phyloP scores from a whole-genome alignment of 169 alveolate genomes.

The Plasmodium fragile region DNA sequence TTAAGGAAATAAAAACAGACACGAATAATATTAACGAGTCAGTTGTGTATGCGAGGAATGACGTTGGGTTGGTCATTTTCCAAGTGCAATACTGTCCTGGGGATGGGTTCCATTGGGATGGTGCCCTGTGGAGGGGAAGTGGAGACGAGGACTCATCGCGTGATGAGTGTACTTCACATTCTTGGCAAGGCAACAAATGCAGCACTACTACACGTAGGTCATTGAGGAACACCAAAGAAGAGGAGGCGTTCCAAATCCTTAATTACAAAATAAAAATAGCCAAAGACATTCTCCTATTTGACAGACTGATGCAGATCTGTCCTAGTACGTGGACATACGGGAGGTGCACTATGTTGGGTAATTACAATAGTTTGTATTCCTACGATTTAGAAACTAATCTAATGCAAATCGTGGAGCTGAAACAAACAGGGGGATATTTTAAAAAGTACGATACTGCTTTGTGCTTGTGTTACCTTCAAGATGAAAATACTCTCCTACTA shows the following conservation, averaged over 20 bases:
- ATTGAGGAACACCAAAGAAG: background rate
- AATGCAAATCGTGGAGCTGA: conserved; percentile 19
- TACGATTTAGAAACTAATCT: conserved; percentile 15
- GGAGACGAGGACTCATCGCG: background rate
- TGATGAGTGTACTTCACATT: background rate
- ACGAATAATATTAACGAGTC: conserved; percentile 69
- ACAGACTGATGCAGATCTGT: conserved; percentile 36
- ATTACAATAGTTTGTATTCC: conserved; percentile 14
- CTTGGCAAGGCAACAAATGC: background rate
- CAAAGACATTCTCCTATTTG: conserved; percentile 57
- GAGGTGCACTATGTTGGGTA: conserved; percentile 26
- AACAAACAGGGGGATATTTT: background rate
- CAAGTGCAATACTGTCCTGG: background rate
- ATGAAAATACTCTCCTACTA: conserved; percentile 73
- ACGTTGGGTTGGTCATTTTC: conserved; percentile 78
- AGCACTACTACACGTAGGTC: background rate
- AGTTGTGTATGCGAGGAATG: conserved; percentile 81
- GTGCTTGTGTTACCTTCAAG: conserved; percentile 24
- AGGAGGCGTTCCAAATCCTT: background rate
- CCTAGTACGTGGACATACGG: conserved; percentile 63
- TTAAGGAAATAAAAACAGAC: conserved; percentile 81
- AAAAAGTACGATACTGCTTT: background rate
- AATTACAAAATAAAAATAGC: conserved; percentile 20
- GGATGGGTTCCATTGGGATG: background rate
- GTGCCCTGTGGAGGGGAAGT: background rate